These are phyloP conservation scores for Penstemon davidsonii DNA, from an alignment of 257 asterid genomes.

Conservation along the genomic window DNA sequence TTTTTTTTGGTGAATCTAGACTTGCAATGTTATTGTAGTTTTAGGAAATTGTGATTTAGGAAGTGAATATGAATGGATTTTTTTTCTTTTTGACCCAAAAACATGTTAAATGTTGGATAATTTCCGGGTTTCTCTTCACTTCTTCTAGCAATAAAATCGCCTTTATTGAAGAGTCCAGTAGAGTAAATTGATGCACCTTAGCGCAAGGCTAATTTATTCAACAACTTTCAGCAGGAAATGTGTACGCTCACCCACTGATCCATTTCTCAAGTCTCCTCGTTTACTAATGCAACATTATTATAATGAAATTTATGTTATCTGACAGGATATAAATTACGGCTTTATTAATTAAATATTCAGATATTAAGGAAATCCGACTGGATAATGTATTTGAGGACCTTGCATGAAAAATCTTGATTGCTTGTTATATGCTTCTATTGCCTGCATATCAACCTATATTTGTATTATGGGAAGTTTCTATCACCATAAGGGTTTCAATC, in stretches of 20 bases:
- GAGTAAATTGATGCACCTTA: not conserved
- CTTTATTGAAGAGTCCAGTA: slow-evolving; percentile 6
- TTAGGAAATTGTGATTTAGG: not conserved
- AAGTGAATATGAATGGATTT: not conserved
- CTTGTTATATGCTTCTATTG: slow-evolving; percentile 6
- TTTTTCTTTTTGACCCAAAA: not conserved
- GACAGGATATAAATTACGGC: not conserved
- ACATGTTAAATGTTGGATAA: not conserved
- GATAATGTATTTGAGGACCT: slow-evolving; percentile 7
- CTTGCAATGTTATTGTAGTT: not conserved
- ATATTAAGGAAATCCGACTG: not conserved
- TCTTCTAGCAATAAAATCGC: not conserved
- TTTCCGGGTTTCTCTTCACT: slow-evolving; percentile 15
- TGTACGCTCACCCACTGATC: not conserved
- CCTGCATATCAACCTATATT: not conserved
- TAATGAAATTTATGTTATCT: not conserved
- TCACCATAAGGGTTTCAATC: not conserved
- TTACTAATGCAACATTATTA: not conserved
- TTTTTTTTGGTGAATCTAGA: slow-evolving; percentile 3
- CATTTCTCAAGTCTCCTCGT: not conserved
- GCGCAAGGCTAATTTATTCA: not conserved
- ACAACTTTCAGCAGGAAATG: not conserved
- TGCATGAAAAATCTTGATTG: slow-evolving; percentile 22
- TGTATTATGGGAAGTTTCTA: not conserved
- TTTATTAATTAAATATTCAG: slow-evolving; percentile 4